Conservation (phyloP, 2,329 filamentous ascomycete species). For the Aureobasidium lini region DNA sequence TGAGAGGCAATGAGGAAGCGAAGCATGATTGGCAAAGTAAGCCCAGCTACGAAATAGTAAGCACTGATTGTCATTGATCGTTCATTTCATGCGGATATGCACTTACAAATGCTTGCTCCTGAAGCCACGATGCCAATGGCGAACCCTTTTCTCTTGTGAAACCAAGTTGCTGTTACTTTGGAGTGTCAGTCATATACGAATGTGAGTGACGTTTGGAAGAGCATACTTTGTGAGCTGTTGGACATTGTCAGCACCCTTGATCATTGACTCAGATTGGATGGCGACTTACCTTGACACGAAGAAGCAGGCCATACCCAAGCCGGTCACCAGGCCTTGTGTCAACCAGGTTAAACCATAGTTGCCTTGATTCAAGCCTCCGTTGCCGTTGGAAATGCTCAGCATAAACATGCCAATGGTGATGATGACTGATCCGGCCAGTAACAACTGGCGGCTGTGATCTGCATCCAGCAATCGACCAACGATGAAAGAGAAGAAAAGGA, state of each 20-base stretch:
- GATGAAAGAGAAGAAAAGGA: constrained; percentile 38
- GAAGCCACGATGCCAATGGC: constrained; percentile 45
- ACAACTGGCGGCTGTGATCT: constrained; percentile 34
- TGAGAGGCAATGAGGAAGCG: constrained; percentile 35
- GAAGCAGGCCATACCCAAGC: constrained; percentile 46
- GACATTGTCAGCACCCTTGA: background rate
- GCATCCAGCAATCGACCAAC: constrained; percentile 45
- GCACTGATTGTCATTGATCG: background rate
- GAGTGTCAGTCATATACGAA: background rate
- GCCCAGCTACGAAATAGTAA: constrained; percentile 26
- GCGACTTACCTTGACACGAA: constrained; percentile 34
- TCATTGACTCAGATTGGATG: no score
- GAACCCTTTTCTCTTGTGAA: constrained; percentile 38
- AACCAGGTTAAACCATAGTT: constrained; percentile 39
- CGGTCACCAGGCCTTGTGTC: constrained; percentile 40
- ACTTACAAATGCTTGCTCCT: constrained; percentile 38
- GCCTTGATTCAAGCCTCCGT: constrained; percentile 27
- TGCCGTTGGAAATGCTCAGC: constrained; percentile 35
- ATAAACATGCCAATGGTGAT: constrained; percentile 39
- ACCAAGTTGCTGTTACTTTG: constrained; percentile 44
- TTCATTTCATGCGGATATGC: background rate
- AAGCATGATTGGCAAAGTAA: constrained; percentile 37
- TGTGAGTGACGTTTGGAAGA: background rate
- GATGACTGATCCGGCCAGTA: constrained; percentile 35
- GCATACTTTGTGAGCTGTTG: constrained; percentile 40